Base-by-base conservation (phyloP, 2,329 filamentous ascomycete species). In the Sarocladiaceae sp. region DNA sequence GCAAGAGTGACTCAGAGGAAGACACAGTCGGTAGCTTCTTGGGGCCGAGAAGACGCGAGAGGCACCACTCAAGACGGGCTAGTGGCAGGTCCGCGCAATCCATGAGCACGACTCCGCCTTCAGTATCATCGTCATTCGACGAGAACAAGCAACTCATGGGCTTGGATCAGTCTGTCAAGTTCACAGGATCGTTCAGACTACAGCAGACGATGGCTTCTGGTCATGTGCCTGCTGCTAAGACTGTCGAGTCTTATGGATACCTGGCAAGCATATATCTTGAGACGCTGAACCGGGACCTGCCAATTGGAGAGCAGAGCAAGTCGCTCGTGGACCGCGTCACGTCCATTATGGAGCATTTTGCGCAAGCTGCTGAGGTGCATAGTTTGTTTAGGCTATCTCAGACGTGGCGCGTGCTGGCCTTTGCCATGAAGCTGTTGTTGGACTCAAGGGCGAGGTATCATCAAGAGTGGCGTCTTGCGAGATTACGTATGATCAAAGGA, bases 121-220 rank as follows among this genome's bases (percentile, higher is more conserved):
- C 47, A 26, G 75, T 74, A 0, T 68, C 66, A 10, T 54, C 61
- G 4, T 53, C 60, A 15, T 50, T 64, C 36, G 63, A 71, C 20
- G 63, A 70, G 7, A n/a, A 57, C 59, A 55, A 77, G 39, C 66
- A 70, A 25, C 67, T 73, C 2, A 69, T 86, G 55, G 69, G 73
- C 0, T 66, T 86, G 5, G 82, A 85, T 20, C 76, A 83, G 54
- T 77, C 79, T 1, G 74, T 86, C 49, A 77, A 75, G 50, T 66
- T 81, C 3, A 82, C 81, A 0, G 80, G 79, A 0, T 64, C 72
- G 2, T 86, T 80, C 64, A 79, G 74, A 54, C 72, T 79, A 0
- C 81, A 82, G 56, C 83, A 86, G 59, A 72, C 80, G 15, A 85
- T 86, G 80, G 79, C 81, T 0, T 76, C 83, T 36, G 82, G 82